These are phyloP conservation scores for Leptosphaerulina australis DNA, from an alignment of 2,329 filamentous ascomycete species.

Conservation along the genomic window DNA sequence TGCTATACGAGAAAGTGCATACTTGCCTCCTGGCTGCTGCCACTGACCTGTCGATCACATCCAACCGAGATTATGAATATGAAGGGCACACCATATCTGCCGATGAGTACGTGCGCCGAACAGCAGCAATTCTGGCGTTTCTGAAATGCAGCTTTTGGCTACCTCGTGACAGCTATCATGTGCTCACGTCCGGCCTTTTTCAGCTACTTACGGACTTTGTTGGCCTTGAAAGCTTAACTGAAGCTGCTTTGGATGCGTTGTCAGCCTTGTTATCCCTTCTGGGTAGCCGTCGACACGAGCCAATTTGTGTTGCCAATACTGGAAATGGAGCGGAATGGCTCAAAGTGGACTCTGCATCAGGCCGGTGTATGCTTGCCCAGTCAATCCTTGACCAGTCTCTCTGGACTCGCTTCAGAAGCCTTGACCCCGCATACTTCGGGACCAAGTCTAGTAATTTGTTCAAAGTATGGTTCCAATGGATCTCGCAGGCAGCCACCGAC, in stretches of 20 bases:
- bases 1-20: constrained; percentile 20
- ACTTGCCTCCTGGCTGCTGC: constrained; percentile 3
- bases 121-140: constrained; percentile 32
- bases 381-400: constrained; percentile 30
- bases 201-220: constrained; percentile 28
- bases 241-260: constrained; percentile 32
- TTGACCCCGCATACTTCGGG: constrained; percentile 28
- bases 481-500: constrained; percentile 27
- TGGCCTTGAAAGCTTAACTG: constrained; percentile 28
- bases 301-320: constrained; percentile 13
- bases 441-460: constrained; percentile 33
- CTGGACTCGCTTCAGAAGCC: constrained; percentile 29
- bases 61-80: neutral
- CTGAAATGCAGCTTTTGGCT: constrained; percentile 44
- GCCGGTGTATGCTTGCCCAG: constrained; percentile 5
- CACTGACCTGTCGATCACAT: neutral
- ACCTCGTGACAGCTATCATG: constrained; percentile 25
- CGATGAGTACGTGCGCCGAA: constrained; percentile 15
- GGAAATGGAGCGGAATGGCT: constrained; percentile 7
- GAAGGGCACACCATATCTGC: neutral
- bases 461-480: constrained; percentile 48
- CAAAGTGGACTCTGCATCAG: neutral
- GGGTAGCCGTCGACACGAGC: constrained; percentile 2
- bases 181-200: constrained; percentile 25
- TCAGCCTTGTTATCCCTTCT: constrained; percentile 36